Base-by-base conservation (phyloP, 257 asterid species). In the Jaltomata sinuosa region DNA sequence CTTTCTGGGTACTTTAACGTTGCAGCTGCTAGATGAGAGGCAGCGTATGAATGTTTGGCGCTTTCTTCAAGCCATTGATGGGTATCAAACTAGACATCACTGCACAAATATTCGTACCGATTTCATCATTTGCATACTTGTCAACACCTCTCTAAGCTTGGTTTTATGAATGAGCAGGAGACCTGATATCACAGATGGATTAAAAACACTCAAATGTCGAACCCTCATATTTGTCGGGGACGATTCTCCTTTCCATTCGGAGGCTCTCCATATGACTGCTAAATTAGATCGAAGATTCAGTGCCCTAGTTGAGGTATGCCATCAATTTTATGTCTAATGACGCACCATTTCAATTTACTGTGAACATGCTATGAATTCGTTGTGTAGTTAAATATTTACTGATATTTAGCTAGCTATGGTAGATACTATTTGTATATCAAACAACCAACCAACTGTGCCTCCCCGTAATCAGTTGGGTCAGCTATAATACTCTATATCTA, bases 11-110 rank as follows among this genome's bases (percentile, higher is more conserved):
- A 80, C 47, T 85, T 47, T 81, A 74, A 32, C 72, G 82, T 83
- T 87, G 62, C 94, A 95, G 99, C 89, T 95, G 85, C 91, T 95
- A 80, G 99, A 93, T 45, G 98, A 95, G 90, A 91, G 99, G 92
- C 99, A 93, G 89, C 88, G 97, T 86, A 80, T 80, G 76, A 95
- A 95, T 21, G 94, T 95, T 65, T 85, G 88, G 88, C 96, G 94
- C n/a, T 94, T 93, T 84, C 97, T 93, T 92, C 93, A 92, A 88
- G 94, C 97, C 59, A 90, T 95, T 79, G 91, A 94, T 74, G 74
- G 97, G 98, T 94, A 92, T 68, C 3, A 32, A 83, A 49, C 54
- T 36, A 55, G 77, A 65, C 52, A 76, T 79, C 50, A 61, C 54
- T 54, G 16, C 52, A 55, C 62, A 76, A 50, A 59, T 25, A 38